These are phyloP conservation scores for Alternaria brassicae DNA, from an alignment of 2,329 filamentous ascomycete species.

Conservation along the genomic window DNA sequence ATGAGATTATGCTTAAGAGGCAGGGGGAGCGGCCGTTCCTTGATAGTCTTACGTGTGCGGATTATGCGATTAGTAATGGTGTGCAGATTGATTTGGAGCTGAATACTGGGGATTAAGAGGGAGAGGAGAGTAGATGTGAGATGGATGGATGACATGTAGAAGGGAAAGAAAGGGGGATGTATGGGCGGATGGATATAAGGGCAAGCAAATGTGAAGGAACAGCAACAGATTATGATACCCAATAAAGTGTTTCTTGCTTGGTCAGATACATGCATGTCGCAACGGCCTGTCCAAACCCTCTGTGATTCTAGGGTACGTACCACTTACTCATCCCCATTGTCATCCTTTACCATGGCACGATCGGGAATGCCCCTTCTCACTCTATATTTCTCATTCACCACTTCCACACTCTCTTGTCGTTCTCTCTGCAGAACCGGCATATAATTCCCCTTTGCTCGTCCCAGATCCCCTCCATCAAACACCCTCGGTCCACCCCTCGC, in stretches of 20 bases:
- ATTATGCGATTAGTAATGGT: conserved; percentile 94
- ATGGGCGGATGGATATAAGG: not conserved
- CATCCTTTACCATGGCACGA: conserved; percentile 21
- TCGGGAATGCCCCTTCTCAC: conserved; percentile 56
- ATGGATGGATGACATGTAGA: not conserved
- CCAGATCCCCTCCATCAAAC: conserved; percentile 65
- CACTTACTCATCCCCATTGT: conserved; percentile 43
- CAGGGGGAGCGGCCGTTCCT: conserved; percentile 95
- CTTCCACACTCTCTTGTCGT: conserved; percentile 65
- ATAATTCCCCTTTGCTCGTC: conserved; percentile 64
- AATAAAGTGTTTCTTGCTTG: not conserved
- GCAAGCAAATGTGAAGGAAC: not conserved
- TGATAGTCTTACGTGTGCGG: conserved; percentile 83
- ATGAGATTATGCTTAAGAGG: conserved; percentile 89
- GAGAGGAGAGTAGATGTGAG: not conserved
- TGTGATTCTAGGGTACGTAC: not conserved
- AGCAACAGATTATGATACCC: conserved; percentile 6
- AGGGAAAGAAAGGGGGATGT: not conserved
- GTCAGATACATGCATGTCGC: not conserved
- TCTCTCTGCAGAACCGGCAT: conserved; percentile 63
- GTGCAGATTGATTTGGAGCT: conserved; percentile 65
- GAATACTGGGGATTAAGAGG: conserved; percentile 45
- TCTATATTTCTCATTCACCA: conserved; percentile 68
- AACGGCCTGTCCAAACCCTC: not conserved
- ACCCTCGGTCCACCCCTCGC: conserved; percentile 57